Conservation (phyloP, 1,284 basidiomycete species). For the Earliella scabrosa region DNA sequence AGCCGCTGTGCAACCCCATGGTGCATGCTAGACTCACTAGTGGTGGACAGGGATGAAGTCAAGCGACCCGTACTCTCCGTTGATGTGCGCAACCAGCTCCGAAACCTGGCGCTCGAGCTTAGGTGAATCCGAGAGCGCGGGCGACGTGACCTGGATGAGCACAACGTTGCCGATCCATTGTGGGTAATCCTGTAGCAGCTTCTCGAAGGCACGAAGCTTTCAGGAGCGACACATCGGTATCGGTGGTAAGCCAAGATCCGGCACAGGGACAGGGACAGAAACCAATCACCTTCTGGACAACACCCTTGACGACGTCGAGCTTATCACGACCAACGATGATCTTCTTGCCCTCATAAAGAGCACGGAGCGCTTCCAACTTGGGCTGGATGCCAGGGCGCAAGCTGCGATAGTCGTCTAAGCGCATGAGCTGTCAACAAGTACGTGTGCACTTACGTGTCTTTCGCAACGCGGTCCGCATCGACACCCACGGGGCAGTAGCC, state of each 20-base stretch:
- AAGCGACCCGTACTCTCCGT: constrained; percentile 93
- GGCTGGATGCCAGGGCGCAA: constrained; percentile 84
- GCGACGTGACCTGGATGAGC: constrained; percentile 91
- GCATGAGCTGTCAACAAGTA: constrained; percentile 1
- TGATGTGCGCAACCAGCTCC: constrained; percentile 96
- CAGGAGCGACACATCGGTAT: constrained; percentile 2
- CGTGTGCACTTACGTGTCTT: constrained; percentile 66
- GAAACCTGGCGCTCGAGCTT: constrained; percentile 94
- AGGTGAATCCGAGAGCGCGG: constrained; percentile 92
- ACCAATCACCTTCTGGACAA: constrained; percentile 83
- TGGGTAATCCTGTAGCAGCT: constrained; percentile 91
- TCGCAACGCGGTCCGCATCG: constrained; percentile 88
- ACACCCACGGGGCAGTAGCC: constrained; percentile 97
- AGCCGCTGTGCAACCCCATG: neutral
- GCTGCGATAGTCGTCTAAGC: constrained; percentile 44
- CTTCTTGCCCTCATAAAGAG: constrained; percentile 96
- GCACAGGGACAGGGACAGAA: neutral
- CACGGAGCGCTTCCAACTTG: constrained; percentile 84
- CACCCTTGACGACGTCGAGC: constrained; percentile 97
- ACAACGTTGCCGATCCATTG: constrained; percentile 94
- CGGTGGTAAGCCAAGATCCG: neutral
- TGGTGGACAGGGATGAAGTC: constrained; percentile 99
- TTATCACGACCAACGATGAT: constrained; percentile 99
- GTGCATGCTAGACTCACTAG: constrained; percentile 72
- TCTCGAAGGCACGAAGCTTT: constrained; percentile 96